Evolutionary conservation across 129 eudicot genomes (phyloP), one percentile per base, ranked within the genome.

Genomic region (Artemisia argyi): DNA sequence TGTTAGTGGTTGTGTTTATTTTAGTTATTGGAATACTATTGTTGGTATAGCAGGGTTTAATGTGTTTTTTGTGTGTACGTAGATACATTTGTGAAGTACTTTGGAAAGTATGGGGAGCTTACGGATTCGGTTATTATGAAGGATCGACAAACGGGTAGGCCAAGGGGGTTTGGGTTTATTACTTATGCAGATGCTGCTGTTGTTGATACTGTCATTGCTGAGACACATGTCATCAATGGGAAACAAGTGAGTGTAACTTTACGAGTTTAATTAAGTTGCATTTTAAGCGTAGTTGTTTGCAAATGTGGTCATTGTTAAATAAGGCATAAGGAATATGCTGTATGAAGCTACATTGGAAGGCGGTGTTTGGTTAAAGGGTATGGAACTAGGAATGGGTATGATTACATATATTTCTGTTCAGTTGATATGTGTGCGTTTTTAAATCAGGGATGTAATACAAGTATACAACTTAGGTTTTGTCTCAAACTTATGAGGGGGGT

Each of bases 51-150:
- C 35, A 7, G 63, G 74, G 48, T 49, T 73, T 49, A 69, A 61
- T 73, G 14, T 46, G 20, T 4, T 39, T 11, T 58, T 26, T 26
- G 11, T 48, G 0, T 54, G 53, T 52, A 11, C 56, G 32, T 17
- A 90, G 98, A 87, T 47, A 71, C 83, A n/a, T 93, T 93, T 28
- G 94, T 86, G 26, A 85, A 87, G 86, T 86, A 93, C 75, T 93
- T 90, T 71, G 98, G 85, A 7, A 87, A 90, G 84, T 90, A 93
- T 80, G 98, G 98, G n/a, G 98, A 89, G 80, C 85, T 93, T 46
- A 85, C 91, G 2, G 97, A 93, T 65, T 87, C 96, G 39, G 98
- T 93, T 22, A 90, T 93, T 6, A 89, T 93, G 97, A 93, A 93
- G 61, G 98, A 93, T 57, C 79, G 96, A 30, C 84, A 75, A 47